Conservation (phyloP, 768 basidiomycete genomes). For the Trametes meyenii region DNA sequence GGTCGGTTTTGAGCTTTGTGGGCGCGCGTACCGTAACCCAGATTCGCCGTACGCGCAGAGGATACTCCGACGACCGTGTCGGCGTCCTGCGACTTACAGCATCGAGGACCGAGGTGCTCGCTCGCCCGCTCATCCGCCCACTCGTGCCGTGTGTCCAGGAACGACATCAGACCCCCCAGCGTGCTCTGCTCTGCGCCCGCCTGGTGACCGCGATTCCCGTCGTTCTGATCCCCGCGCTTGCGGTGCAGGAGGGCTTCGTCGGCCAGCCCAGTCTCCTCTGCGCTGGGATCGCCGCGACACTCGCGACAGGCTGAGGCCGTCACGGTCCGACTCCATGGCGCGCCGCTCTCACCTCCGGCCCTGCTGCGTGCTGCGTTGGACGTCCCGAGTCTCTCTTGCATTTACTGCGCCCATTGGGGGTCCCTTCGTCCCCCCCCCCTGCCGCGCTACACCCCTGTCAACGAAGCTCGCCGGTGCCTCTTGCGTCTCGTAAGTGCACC, state of each 20-base stretch:
- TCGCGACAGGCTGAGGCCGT: too few species aligned
- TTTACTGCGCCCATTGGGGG: background rate
- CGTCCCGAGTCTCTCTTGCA: too few species aligned
- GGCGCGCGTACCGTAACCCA: too few species aligned
- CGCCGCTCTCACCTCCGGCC: background rate
- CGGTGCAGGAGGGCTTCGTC: background rate
- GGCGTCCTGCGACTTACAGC: too few species aligned
- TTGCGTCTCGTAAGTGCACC: background rate
- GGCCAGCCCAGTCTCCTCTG: constrained; percentile 6
- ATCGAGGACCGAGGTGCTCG: too few species aligned
- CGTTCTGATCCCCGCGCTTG: background rate
- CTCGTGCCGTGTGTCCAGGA: too few species aligned
- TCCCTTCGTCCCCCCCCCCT: background rate
- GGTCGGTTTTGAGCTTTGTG: too few species aligned
- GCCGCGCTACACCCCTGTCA: constrained; percentile 3
- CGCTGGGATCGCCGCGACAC: background rate
- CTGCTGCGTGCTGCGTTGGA: background rate
- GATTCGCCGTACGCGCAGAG: too few species aligned
- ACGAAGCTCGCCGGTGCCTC: background rate
- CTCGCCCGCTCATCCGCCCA: too few species aligned
- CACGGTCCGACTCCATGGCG: too few species aligned
- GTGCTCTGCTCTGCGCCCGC: background rate
- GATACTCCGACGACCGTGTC: too few species aligned
- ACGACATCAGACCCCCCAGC: too few species aligned
- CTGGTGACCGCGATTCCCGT: background rate